Conservation (phyloP, 225 moss, liverwort and hornwort genomes). For the Polytrichum formosum region DNA sequence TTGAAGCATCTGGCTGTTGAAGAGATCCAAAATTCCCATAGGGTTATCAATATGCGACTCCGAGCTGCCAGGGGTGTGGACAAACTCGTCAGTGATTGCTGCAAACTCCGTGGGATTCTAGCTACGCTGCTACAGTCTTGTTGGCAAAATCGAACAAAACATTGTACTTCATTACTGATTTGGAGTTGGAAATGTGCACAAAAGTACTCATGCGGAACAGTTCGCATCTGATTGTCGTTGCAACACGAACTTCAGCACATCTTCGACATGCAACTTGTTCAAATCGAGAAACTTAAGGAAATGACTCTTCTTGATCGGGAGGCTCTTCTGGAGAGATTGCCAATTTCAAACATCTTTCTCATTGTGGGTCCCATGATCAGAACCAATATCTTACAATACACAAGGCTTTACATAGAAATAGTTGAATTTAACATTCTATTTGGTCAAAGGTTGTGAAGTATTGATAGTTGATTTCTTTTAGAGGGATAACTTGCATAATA, state of each 20-base stretch:
- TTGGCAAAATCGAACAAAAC: background rate
- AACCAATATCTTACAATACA: too few relatives aligned
- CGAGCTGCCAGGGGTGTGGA: background rate
- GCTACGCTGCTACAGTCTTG: background rate
- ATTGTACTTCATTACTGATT: background rate
- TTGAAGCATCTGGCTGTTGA: background rate
- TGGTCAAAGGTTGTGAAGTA: too few relatives aligned
- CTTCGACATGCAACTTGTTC: background rate
- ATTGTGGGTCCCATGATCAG: too few relatives aligned
- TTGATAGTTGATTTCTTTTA: too few relatives aligned
- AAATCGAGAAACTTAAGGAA: background rate
- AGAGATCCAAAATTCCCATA: background rate
- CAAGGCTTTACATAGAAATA: too few relatives aligned
- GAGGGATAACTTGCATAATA: too few relatives aligned
- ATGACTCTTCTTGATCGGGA: background rate
- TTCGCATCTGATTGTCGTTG: background rate
- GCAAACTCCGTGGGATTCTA: background rate
- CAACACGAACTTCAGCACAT: background rate
- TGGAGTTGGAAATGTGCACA: constrained; percentile 1
- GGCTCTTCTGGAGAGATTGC: background rate
- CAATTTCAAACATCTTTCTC: too few relatives aligned
- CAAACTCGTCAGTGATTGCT: background rate
- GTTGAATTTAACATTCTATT: too few relatives aligned
- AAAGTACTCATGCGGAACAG: background rate
- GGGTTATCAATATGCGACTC: background rate